These are phyloP conservation scores for Rosa rugosa DNA, from an alignment of 306 rosid species.

Conservation along the genomic window DNA sequence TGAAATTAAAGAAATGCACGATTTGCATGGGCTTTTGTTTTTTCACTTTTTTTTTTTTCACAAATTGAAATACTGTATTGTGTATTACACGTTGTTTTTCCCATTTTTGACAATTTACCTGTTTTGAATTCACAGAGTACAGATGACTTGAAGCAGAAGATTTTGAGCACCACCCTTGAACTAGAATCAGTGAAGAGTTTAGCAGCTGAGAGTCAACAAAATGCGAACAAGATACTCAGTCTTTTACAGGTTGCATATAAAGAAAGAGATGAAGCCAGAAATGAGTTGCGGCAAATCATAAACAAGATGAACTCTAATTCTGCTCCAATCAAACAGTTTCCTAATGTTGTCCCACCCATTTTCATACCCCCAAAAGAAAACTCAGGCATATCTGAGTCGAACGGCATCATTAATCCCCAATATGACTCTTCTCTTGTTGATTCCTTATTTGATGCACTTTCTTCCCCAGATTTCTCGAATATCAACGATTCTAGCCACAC, in stretches of 20 bases:
- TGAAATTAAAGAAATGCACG: too few species aligned
- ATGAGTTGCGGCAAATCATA: slow-evolving; percentile 39
- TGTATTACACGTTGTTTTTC: too few species aligned
- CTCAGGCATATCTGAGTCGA: slow-evolving; percentile 37
- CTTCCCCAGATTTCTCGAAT: slow-evolving; percentile 60
- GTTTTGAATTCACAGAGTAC: slow-evolving; percentile 38
- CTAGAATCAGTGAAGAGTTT: slow-evolving; percentile 36
- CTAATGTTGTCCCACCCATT: slow-evolving; percentile 19
- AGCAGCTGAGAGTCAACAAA: slow-evolving; percentile 38
- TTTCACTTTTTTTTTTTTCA: too few species aligned
- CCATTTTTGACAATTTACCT: not conserved
- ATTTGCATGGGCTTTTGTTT: too few species aligned
- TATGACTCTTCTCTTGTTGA: slow-evolving; percentile 57
- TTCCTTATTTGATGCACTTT: slow-evolving; percentile 54
- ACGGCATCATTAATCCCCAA: slow-evolving; percentile 30
- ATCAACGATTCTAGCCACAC: slow-evolving; percentile 36
- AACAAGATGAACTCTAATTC: slow-evolving; percentile 25
- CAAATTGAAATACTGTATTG: too few species aligned
- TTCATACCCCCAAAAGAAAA: slow-evolving; percentile 50
- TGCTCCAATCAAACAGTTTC: slow-evolving; percentile 19
- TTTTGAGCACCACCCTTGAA: slow-evolving; percentile 30
- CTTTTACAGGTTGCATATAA: slow-evolving; percentile 38
- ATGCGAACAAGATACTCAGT: slow-evolving; percentile 22
- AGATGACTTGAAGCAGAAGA: slow-evolving; percentile 50
- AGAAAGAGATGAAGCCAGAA: slow-evolving; percentile 67